A percentile compares a stretch with the other conserved stretches of the same genome.
Evolutionary conservation across 345 rosid species (phyloP).

Genomic region (Syzygium oleosum): DNA sequence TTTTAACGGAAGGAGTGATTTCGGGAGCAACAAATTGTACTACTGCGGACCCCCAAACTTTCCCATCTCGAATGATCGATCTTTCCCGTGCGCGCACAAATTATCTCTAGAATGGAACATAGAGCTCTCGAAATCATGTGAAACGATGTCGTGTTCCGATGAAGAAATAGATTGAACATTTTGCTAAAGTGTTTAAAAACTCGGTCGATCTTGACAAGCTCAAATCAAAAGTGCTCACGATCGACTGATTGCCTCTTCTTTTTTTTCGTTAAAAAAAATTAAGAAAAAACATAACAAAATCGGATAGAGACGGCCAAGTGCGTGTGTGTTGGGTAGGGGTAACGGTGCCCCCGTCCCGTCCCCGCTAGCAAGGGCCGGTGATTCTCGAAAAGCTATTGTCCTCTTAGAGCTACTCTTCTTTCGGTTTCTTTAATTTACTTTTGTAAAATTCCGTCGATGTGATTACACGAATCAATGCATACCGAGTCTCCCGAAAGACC

Average conservation of each 20-base stretch:
- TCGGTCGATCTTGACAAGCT: neutral
- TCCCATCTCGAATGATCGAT: neutral
- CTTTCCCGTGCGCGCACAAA: neutral
- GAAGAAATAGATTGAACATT: neutral
- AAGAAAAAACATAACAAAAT: neutral
- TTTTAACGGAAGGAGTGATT: neutral
- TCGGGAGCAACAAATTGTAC: neutral
- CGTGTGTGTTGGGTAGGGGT: too few species aligned
- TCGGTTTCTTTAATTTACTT: neutral
- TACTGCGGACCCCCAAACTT: neutral
- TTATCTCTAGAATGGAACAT: neutral
- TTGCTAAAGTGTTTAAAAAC: neutral
- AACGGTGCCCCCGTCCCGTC: neutral
- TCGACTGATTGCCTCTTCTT: neutral
- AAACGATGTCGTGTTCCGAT: neutral
- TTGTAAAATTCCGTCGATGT: neutral
- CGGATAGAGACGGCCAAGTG: fast-evolving
- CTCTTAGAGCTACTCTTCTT: neutral
- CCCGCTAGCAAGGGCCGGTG: fast-evolving
- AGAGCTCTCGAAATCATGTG: neutral
- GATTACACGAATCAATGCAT: neutral
- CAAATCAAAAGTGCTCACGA: neutral
- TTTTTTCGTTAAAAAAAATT: neutral
- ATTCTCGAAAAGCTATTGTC: neutral
- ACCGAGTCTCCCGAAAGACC: fast-evolving